These are phyloP conservation scores for Hemisphaericaspora lyxosophila DNA, from an alignment of 1,139 yeast genomes.

Conservation along the genomic window DNA sequence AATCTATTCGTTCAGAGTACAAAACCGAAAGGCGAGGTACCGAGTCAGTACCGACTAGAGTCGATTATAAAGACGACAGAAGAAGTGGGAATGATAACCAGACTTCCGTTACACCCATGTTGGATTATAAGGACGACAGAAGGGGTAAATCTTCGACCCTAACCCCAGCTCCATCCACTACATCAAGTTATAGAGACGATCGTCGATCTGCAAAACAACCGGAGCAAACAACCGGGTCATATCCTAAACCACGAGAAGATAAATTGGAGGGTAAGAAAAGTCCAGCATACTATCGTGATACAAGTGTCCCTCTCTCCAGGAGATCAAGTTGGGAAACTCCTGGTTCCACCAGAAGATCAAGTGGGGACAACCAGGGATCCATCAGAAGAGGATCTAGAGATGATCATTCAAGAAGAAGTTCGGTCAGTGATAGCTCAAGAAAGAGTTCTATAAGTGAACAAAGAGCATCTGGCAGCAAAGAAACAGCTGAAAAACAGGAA, in stretches of 20 bases:
- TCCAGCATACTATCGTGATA: neutral
- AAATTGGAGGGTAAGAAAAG: neutral
- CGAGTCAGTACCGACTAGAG: neutral
- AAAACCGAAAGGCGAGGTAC: slow-evolving; percentile 3
- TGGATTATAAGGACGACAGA: slow-evolving; percentile 6
- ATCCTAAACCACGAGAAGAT: neutral
- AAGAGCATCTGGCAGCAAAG: neutral
- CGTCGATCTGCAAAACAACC: slow-evolving; percentile 3
- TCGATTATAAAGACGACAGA: slow-evolving; percentile 6
- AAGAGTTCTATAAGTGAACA: slow-evolving; percentile 5
- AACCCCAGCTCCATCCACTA: neutral
- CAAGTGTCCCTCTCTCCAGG: neutral
- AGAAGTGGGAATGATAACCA: slow-evolving; percentile 1
- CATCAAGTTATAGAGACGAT: slow-evolving; percentile 7
- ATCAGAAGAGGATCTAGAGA: slow-evolving; percentile 1
- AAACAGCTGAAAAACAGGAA: slow-evolving; percentile 3
- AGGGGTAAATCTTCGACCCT: slow-evolving; percentile 3
- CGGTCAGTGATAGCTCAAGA: slow-evolving; percentile 5
- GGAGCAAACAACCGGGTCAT: neutral
- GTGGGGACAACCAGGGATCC: slow-evolving; percentile 1
- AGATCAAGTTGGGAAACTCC: slow-evolving; percentile 4
- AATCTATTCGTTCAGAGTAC: slow-evolving; percentile 2
- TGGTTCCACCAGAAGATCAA: slow-evolving; percentile 4
- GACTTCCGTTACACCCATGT: neutral
- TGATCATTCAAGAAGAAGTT: slow-evolving; percentile 7